phyloP scores from a whole-genome alignment of 2,329 filamentous ascomycete genomes.

The Diaporthe australafricana region DNA sequence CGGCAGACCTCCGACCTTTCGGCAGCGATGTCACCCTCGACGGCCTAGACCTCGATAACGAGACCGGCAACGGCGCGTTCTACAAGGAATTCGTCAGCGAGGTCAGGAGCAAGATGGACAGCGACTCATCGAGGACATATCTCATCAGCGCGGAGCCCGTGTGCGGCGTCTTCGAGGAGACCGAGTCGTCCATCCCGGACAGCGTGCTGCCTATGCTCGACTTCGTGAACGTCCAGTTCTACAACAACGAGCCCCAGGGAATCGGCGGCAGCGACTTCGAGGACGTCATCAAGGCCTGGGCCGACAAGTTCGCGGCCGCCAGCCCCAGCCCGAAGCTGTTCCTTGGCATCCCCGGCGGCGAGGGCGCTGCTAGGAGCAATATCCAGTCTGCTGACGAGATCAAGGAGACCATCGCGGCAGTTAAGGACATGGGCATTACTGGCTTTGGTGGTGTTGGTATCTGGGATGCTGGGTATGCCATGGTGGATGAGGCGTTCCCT shows the following conservation, averaged over 20 bases:
- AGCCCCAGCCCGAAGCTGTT: conserved; percentile 32
- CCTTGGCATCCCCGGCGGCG: conserved; percentile 28
- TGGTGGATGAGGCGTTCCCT: conserved; percentile 12
- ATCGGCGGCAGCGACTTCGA: conserved; percentile 28
- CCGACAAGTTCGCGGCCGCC: conserved; percentile 13
- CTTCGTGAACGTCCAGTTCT: conserved; percentile 34
- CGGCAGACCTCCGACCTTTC: conserved; percentile 26
- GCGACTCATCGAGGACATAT: conserved; percentile 8
- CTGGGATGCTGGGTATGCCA: conserved; percentile 32
- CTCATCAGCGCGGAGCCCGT: conserved; percentile 29
- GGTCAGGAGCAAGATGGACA: conserved; percentile 20
- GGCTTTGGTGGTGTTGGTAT: conserved; percentile 31
- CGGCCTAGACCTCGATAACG: conserved; percentile 33
- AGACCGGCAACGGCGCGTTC: conserved; percentile 6
- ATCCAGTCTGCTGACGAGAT: conserved; percentile 29
- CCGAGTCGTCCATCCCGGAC: conserved; percentile 25
- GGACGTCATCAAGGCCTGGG: conserved; percentile 22
- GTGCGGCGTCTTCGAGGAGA: not conserved
- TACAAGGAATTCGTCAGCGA: conserved; percentile 30
- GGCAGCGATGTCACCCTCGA: conserved; percentile 26
- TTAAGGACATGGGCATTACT: conserved; percentile 19
- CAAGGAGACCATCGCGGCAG: conserved; percentile 16
- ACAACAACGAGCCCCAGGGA: conserved; percentile 29
- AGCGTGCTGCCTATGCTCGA: conserved; percentile 20
- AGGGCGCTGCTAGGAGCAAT: conserved; percentile 18